Evolutionary conservation across 1,139 yeast genomes (phyloP), one percentile per base, ranked within the genome.

Genomic region (Pneumocystis wakefieldiae): DNA sequence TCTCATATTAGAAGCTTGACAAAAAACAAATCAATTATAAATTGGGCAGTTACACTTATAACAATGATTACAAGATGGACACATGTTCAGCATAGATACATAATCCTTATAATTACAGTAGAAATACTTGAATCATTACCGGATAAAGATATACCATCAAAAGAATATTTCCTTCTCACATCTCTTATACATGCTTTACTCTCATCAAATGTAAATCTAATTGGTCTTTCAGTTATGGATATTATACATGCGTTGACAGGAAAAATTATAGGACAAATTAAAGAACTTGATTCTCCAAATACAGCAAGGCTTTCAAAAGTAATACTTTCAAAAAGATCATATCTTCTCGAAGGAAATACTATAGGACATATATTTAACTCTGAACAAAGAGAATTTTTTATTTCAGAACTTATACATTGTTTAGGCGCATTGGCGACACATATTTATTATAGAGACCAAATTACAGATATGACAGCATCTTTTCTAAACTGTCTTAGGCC

Each of bases 181-280:
- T 76, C 76, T 61, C 74, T 83, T 65, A 77, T 87, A n/a, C 77
- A 86, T 28, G 84, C 86, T 1, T 76, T 92, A 58, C 77, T 91
- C n/a, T 80, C 86, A 0, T 85, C 95, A 0, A 84, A 84, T 57
- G 89, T 89, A 59, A 88, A 86, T 71, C 83, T 91, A 81, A 85
- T 90, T 67, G 97, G 97, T 0, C 77, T 92, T 60, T 87, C 96
- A 14, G 87, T 90, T n/a, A 79, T 90, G 60, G 97, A 91, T 72
- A 81, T 85, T 66, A 78, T 87, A 72, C 82, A 86, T 66, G 82
- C 82, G 61, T 74, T 92, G 17, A 75, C 87, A 61, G 73, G 76
- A 6, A 79, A 85, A 63, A 94, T 89, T 70, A 74, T 83, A 29
- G 74, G 77, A 24, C 72, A 82, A 61, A 73, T 81, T 58, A 36